Percentiles rank a stretch among this genome's conserved stretches.
phyloP scores from a whole-genome alignment of 169 alveolate species.

The Eimeria acervulina region DNA sequence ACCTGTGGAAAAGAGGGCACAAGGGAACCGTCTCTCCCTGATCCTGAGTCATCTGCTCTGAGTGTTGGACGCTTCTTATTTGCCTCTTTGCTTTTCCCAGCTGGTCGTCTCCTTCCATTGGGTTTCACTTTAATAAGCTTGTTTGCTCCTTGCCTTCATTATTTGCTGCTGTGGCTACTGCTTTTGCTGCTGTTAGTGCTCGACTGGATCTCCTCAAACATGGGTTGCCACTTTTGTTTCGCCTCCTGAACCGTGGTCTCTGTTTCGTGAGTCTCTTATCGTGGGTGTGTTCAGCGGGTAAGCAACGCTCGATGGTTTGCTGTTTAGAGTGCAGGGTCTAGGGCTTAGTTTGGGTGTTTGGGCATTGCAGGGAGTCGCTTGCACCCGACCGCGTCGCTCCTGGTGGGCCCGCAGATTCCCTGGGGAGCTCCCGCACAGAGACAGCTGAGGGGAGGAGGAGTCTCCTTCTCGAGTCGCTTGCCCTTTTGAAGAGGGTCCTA shows the following conservation, averaged over 20 bases:
- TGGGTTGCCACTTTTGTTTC: neutral
- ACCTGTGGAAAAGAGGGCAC: too few relatives aligned
- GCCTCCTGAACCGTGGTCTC: neutral
- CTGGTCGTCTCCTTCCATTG: neutral
- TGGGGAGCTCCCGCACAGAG: neutral
- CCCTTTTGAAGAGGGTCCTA: constrained; percentile 10
- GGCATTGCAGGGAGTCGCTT: constrained; percentile 26
- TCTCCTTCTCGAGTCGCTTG: constrained; percentile 19
- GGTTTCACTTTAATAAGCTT: neutral
- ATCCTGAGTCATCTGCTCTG: neutral
- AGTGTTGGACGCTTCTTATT: neutral
- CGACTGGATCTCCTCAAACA: neutral
- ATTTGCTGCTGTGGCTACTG: neutral
- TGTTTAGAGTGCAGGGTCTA: neutral
- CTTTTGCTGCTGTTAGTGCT: neutral
- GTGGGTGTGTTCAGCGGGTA: neutral
- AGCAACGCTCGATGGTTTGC: neutral
- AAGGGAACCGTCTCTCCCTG: neutral
- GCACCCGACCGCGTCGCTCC: neutral
- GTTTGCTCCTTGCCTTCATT: neutral
- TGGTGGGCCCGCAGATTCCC: neutral
- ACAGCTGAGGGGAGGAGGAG: constrained; percentile 39
- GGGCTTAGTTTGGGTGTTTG: neutral
- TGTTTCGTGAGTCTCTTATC: neutral
- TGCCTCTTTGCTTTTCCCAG: neutral